Evolutionary conservation across 139 green algal species (phyloP).

Genomic region (Coelastrella sp.): DNA sequence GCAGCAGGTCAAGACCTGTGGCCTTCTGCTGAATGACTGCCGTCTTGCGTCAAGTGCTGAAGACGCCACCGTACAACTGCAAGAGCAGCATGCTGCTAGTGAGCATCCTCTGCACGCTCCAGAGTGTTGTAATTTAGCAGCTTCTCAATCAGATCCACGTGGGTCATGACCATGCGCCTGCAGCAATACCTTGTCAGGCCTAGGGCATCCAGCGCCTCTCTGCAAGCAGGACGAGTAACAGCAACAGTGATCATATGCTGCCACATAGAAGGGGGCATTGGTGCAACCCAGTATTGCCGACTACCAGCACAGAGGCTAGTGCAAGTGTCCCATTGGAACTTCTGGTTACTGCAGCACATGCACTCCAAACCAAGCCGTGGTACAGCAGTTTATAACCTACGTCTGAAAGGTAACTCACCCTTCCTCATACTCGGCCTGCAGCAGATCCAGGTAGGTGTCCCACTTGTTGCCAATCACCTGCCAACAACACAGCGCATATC

Average conservation of each 20-base stretch:
- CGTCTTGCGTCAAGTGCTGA: no score
- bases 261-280: not conserved
- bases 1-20: no score
- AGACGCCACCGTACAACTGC: no score
- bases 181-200: constrained; percentile 98
- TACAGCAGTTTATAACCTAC: no score
- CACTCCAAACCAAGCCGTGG: no score
- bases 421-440: constrained; percentile 85
- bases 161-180: constrained; percentile 98
- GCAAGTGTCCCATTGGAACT: no score
- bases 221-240: constrained; percentile 57
- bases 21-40: no score
- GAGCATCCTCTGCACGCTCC: constrained; percentile 63
- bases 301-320: no score
- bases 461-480: constrained; percentile 99
- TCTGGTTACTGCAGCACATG: no score
- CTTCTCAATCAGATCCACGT: constrained; percentile 99
- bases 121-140: constrained; percentile 98
- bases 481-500: not conserved
- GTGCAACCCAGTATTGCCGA: no score
- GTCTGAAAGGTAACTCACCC: constrained; percentile 58
- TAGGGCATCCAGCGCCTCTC: constrained; percentile 96
- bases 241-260: not conserved
- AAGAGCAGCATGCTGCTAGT: not conserved
- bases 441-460: constrained; percentile 98